Evolutionary conservation across 192 early-diverging fungal genomes (phyloP), one percentile per base, ranked within the genome.

Genomic region (Coemansia asiatica): DNA sequence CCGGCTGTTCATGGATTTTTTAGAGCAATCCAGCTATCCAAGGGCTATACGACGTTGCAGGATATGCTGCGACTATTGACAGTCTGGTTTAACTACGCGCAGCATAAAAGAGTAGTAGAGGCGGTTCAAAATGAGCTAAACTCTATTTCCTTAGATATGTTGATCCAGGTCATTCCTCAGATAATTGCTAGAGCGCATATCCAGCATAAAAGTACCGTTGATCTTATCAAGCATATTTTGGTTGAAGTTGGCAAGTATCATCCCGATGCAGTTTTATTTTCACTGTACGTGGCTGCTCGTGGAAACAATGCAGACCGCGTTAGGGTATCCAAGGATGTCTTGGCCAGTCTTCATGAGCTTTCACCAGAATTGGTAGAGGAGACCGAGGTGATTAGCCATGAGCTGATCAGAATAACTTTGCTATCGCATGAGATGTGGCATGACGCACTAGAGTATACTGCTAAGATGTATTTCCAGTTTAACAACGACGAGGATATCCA

Each of bases 161-260:
- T 95, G 96, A 77, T 98, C 53, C 94, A 98, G 73, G 96, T 98
- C 27, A 97, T 98, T 70, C 96, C 96, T 18, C 95, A 97, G 81
- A 77, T 98, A 23, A 94, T 98, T 83, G 96, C 95, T 0, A 83
- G 95, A 25, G 95, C 96, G 59, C 93, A 97, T 58, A 87, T 92
- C 2, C 86, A 89, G 12, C 85, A 83, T 62, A 81, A 85, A 15
- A 86, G 90, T 29, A 90, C 95, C 0, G 90, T 94, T 31, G 73
- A 85, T 23, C 77, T 98, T 31, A 91, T 98, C 46, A 92, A 95
- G 69, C 91, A 94, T 60, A 64, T 98, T 21, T 74, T 98, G 60
- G 85, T 87, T 0, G 94, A 95, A 60, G 87, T 98, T 25, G 96
- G 95, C 33, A 93, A 92, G 65, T 90, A 88, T 57, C 95, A 98